Evolutionary conservation across 805 yeast genomes (phyloP).

Genomic region (Yarrowia sp.): DNA sequence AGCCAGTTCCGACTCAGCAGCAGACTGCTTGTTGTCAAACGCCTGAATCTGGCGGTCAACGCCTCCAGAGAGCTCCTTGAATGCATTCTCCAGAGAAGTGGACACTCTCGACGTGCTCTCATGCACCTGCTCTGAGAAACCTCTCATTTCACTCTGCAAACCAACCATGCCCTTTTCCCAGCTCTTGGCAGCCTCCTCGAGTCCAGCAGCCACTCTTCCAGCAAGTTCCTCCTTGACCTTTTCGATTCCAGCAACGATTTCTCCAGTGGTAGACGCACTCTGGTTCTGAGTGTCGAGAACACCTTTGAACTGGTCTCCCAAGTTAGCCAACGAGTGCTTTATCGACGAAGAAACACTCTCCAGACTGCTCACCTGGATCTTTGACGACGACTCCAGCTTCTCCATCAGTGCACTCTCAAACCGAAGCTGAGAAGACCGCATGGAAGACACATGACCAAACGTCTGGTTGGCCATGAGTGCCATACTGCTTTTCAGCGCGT

Average conservation of each 20-base stretch:
- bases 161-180: slow-evolving; percentile 24
- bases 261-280: slow-evolving; percentile 19
- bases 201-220: slow-evolving; percentile 16
- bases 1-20: slow-evolving; percentile 28
- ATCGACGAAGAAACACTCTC: slow-evolving; percentile 20
- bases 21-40: slow-evolving; percentile 25
- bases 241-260: slow-evolving; percentile 35
- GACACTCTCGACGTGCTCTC: slow-evolving; percentile 13
- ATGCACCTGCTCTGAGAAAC: slow-evolving; percentile 6
- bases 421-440: slow-evolving; percentile 35
- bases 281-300: slow-evolving; percentile 22
- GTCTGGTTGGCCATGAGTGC: slow-evolving; percentile 25
- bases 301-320: slow-evolving; percentile 19
- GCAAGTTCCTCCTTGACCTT: slow-evolving; percentile 35
- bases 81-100: not conserved
- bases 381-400: slow-evolving; percentile 7
- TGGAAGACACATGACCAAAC: slow-evolving; percentile 39
- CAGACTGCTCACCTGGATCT: slow-evolving; percentile 15
- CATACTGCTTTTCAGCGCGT: slow-evolving; percentile 40
- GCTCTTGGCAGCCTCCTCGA: slow-evolving; percentile 19
- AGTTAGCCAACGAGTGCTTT: slow-evolving; percentile 4
- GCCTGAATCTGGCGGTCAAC: slow-evolving; percentile 12
- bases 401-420: slow-evolving; percentile 33
- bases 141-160: slow-evolving; percentile 13
- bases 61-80: slow-evolving; percentile 5